Conservation (phyloP, 2,329 filamentous ascomycete genomes). For the Claviceps sorghi region DNA sequence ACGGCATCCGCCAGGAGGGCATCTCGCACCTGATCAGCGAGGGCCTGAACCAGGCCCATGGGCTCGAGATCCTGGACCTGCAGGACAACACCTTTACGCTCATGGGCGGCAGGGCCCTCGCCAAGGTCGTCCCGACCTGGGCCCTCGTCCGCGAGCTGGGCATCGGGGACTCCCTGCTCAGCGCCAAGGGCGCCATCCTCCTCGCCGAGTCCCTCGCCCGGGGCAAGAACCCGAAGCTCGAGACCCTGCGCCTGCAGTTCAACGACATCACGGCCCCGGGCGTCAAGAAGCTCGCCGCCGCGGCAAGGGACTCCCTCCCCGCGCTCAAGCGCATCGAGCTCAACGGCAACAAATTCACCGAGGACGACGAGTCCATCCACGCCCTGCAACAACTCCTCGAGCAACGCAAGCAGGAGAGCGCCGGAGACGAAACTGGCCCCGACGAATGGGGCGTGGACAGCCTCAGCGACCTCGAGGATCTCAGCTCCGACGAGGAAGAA, state of each 20-base stretch:
- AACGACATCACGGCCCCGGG: constrained; percentile 80
- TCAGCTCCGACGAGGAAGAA: constrained; percentile 53
- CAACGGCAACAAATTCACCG: constrained; percentile 88
- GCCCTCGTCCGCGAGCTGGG: constrained; percentile 64
- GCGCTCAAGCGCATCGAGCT: constrained; percentile 74
- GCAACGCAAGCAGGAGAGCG: constrained; percentile 60
- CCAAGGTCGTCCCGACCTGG: constrained; percentile 63
- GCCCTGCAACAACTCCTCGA: constrained; percentile 58
- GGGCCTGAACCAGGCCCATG: constrained; percentile 56
- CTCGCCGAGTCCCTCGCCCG: constrained; percentile 59
- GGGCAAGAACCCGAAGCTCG: constrained; percentile 64
- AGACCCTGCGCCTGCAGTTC: constrained; percentile 74
- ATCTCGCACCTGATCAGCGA: constrained; percentile 67
- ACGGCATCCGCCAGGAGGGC: constrained; percentile 89
- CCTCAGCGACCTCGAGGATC: constrained; percentile 72
- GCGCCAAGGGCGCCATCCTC: constrained; percentile 59
- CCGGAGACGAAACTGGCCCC: constrained; percentile 53
- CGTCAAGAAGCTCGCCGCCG: constrained; percentile 55
- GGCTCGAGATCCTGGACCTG: constrained; percentile 67
- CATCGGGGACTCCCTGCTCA: constrained; percentile 75
- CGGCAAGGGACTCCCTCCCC: constrained; percentile 54
- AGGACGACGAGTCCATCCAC: constrained; percentile 63
- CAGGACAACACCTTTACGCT: constrained; percentile 96
- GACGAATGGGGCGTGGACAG: constrained; percentile 76
- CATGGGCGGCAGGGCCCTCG: constrained; percentile 63